These are phyloP conservation scores for Tuber microsphaerosporum DNA, from an alignment of 495 filamentous ascomycete species.

Conservation along the genomic window DNA sequence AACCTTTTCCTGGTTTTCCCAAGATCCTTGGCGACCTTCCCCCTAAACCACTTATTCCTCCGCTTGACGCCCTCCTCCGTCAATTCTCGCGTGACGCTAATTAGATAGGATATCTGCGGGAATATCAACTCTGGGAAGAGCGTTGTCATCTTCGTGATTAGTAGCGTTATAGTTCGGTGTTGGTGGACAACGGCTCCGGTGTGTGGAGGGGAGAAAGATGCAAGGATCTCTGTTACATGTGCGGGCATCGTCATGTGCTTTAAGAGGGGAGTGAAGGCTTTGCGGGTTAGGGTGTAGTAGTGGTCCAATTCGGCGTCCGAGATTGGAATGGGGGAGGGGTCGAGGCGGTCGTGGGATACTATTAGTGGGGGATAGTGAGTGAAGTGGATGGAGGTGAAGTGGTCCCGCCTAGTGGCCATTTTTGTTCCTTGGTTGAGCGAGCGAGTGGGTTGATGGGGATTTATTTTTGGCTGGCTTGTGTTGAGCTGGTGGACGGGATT, in stretches of 20 bases:
- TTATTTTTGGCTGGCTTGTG: neutral
- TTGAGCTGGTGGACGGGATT: neutral
- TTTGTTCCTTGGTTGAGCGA: neutral
- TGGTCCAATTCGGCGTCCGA: neutral
- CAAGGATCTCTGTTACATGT: neutral
- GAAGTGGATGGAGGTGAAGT: slow-evolving; percentile 3
- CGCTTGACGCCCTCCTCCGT: neutral
- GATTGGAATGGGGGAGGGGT: neutral
- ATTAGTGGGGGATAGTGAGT: neutral
- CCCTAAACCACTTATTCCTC: neutral
- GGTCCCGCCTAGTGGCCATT: neutral
- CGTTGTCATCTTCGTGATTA: neutral
- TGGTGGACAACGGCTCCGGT: neutral
- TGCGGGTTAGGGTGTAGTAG: neutral
- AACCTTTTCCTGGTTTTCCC: neutral
- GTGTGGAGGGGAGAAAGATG: neutral
- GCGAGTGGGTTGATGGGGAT: neutral
- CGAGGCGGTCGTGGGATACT: neutral
- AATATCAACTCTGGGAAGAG: neutral
- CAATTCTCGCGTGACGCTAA: neutral
- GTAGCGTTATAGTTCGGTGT: neutral
- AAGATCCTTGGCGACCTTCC: neutral
- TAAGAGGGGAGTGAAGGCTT: neutral
- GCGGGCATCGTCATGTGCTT: neutral
- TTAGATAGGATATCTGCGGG: neutral